Percentiles rank a stretch among this genome's conserved stretches.
These are phyloP conservation scores for Hemileccinum hortonii DNA, from an alignment of 1,284 basidiomycete species.

Conservation along the genomic window DNA sequence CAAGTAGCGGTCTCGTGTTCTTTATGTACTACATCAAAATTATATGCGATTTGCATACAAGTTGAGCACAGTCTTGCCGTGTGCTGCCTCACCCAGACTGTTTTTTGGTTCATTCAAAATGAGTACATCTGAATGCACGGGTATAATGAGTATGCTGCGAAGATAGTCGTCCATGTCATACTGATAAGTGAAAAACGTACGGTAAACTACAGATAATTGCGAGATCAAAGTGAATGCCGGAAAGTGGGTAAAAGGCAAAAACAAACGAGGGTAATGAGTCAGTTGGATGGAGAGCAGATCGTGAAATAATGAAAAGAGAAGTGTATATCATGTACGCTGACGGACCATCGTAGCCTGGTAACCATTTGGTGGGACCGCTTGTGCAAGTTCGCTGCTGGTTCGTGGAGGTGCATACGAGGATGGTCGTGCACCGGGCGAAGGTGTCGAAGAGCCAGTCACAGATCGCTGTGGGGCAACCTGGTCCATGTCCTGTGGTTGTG, in stretches of 20 bases:
- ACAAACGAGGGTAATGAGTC: slow-evolving; percentile 26
- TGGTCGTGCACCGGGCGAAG: slow-evolving; percentile 51
- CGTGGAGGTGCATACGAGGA: slow-evolving; percentile 54
- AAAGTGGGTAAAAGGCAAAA: slow-evolving; percentile 10
- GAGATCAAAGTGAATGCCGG: slow-evolving; percentile 32
- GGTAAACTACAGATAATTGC: slow-evolving; percentile 43
- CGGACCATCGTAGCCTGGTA: slow-evolving; percentile 48
- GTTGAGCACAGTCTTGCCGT: not conserved
- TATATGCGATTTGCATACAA: slow-evolving; percentile 27
- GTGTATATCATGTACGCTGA: slow-evolving; percentile 45
- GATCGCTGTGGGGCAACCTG: slow-evolving; percentile 50
- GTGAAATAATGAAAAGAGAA: slow-evolving; percentile 15
- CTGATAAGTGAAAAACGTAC: slow-evolving; percentile 39
- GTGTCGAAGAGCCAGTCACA: slow-evolving; percentile 38
- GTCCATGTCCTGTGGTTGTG: slow-evolving; percentile 47
- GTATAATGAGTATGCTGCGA: slow-evolving; percentile 50
- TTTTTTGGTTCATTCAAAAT: slow-evolving; percentile 37
- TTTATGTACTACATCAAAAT: slow-evolving; percentile 25
- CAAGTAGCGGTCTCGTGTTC: slow-evolving; percentile 42
- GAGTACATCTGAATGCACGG: slow-evolving; percentile 44
- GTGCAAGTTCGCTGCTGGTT: slow-evolving; percentile 46
- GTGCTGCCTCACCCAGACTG: slow-evolving; percentile 7
- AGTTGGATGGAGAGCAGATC: slow-evolving; percentile 30
- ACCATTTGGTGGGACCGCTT: slow-evolving; percentile 46
- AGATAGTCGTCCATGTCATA: slow-evolving; percentile 45